Percentiles rank a stretch among this genome's conserved stretches.
Conservation (phyloP, 192 early-diverging fungal species). For the Backusella tarrabulga region DNA sequence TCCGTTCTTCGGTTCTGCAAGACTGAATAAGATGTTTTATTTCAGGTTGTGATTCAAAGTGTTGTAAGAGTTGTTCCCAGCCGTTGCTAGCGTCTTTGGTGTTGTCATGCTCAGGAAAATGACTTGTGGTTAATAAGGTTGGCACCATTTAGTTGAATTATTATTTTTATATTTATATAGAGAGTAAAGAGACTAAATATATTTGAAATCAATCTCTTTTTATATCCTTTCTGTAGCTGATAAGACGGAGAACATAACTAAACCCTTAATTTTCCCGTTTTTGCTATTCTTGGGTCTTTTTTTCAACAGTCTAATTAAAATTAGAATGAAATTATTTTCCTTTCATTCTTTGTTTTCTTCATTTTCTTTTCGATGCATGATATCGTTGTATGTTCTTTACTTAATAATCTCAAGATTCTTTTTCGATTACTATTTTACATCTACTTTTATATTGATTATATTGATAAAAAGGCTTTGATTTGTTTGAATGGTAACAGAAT, state of each 20-base stretch:
- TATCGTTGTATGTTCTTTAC: background rate
- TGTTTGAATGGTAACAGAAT: background rate
- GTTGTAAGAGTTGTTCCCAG: background rate
- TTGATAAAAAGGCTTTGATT: background rate
- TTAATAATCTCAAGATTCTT: background rate
- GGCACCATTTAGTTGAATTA: background rate
- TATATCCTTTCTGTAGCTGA: background rate
- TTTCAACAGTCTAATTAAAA: background rate
- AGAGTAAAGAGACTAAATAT: background rate
- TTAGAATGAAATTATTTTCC: background rate
- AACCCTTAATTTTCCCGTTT: conserved; percentile 4
- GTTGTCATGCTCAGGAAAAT: background rate
- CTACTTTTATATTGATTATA: background rate
- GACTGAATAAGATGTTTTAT: background rate
- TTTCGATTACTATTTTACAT: background rate
- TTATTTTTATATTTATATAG: background rate
- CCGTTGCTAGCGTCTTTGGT: background rate
- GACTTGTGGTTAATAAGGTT: background rate
- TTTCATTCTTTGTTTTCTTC: background rate
- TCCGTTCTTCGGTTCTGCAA: background rate
- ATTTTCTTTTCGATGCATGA: background rate
- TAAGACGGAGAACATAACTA: background rate
- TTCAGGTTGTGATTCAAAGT: background rate
- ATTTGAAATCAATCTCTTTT: background rate
- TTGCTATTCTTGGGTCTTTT: background rate